These are phyloP conservation scores for Suhomyces vadensis DNA, from an alignment of 805 yeast species.

Conservation along the genomic window DNA sequence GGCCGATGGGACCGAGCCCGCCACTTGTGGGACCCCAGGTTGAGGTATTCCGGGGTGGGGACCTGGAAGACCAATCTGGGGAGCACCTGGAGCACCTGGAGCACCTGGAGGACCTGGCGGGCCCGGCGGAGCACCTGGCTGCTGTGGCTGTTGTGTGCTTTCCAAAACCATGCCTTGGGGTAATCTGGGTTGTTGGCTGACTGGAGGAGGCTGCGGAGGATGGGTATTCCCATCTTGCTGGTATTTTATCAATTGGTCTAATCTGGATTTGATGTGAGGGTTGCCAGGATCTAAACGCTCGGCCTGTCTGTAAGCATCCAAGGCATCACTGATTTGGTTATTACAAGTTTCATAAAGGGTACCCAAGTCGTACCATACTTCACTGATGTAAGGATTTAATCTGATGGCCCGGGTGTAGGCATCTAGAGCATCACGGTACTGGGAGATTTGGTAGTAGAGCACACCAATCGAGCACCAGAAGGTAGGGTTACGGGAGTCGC, in stretches of 20 bases:
- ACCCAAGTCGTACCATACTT: slow-evolving; percentile 98
- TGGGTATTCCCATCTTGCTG: slow-evolving; percentile 68
- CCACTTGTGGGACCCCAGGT: neutral
- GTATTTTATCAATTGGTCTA: slow-evolving; percentile 77
- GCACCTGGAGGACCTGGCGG: slow-evolving; percentile 1
- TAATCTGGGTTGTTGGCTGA: slow-evolving; percentile 58
- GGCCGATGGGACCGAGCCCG: slow-evolving; percentile 2
- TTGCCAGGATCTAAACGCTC: slow-evolving; percentile 93
- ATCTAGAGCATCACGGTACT: slow-evolving; percentile 94
- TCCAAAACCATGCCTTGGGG: slow-evolving; percentile 67
- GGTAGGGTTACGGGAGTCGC: slow-evolving; percentile 95
- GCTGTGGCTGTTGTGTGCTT: slow-evolving; percentile 30
- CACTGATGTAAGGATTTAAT: slow-evolving; percentile 91
- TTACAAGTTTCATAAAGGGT: slow-evolving; percentile 96
- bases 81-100: slow-evolving; percentile 14
- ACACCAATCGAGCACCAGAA: slow-evolving; percentile 98
- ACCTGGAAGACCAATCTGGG: slow-evolving; percentile 1
- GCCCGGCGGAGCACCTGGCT: slow-evolving; percentile 2
- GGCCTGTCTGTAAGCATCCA: slow-evolving; percentile 96
- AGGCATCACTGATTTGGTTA: slow-evolving; percentile 90
- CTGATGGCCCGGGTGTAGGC: slow-evolving; percentile 97
- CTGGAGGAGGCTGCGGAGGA: slow-evolving; percentile 69
- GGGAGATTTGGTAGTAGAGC: slow-evolving; percentile 91
- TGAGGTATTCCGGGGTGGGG: neutral
- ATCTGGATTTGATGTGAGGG: slow-evolving; percentile 89